phyloP scores from a whole-genome alignment of 768 basidiomycete genomes.

The Tulasnella sp. region DNA sequence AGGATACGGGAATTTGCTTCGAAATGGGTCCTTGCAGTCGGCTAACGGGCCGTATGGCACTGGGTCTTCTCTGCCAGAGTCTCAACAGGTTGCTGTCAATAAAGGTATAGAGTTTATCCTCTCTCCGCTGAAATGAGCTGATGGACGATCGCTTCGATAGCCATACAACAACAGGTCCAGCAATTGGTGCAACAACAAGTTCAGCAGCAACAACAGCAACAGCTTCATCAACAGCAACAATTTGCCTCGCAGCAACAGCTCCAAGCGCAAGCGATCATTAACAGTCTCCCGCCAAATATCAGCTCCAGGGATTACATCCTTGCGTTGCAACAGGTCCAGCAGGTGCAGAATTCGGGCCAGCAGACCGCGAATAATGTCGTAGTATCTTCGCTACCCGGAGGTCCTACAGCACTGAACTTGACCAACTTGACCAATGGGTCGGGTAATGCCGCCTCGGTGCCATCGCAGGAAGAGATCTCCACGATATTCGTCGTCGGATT shows the following conservation, averaged over 20 bases:
- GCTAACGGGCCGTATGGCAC: conserved; percentile 3
- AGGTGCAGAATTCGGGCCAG: conserved; percentile 20
- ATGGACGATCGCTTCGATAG: neutral
- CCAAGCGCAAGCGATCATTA: conserved; percentile 1
- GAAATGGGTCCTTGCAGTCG: neutral
- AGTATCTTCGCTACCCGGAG: conserved; percentile 9
- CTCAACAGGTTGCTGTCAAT: conserved; percentile 13
- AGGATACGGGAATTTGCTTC: neutral
- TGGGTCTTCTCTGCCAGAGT: conserved; percentile 13
- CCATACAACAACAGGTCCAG: neutral
- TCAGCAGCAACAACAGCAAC: conserved; percentile 6
- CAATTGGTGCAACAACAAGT: conserved; percentile 2
- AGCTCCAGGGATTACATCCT: conserved; percentile 11
- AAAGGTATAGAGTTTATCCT: too few relatives aligned
- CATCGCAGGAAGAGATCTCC: conserved; percentile 74
- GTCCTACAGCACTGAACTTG: neutral
- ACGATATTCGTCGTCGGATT: conserved; percentile 99
- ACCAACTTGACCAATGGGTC: conserved; percentile 30
- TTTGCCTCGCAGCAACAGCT: conserved; percentile 4
- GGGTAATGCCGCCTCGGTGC: conserved; percentile 43
- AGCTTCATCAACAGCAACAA: neutral
- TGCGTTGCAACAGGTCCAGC: conserved; percentile 16
- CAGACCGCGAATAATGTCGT: conserved; percentile 24
- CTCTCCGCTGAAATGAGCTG: neutral
- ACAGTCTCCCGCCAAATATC: neutral